Base-by-base conservation (phyloP, 2,329 filamentous ascomycete species). In the Endocalyx cinctus region DNA sequence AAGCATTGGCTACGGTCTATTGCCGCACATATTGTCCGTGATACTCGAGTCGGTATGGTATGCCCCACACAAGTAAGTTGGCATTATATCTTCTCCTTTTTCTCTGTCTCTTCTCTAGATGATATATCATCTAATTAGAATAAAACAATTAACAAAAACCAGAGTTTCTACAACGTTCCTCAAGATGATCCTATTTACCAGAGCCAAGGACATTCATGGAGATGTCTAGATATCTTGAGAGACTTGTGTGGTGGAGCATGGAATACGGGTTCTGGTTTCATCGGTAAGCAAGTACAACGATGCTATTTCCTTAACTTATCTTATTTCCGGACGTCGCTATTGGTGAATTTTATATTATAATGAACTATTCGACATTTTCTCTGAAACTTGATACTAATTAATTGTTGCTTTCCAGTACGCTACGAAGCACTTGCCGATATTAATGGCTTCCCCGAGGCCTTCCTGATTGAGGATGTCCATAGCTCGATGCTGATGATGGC, bases 401-500 rank as follows among this genome's bases (percentile, higher is more conserved):
- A n/a, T n/a, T n/a, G n/a, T n/a, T n/a, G n/a, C n/a, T n/a, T n/a
- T n/a, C n/a, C n/a, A n/a, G n/a, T n/a, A n/a, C n/a, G n/a, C n/a
- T n/a, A n/a, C n/a, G n/a, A n/a, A n/a, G 29, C 5, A 6, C 16
- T 32, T 11, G 15, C 25, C 7, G 29, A 23, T 19, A 32, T 23
- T 15, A 19, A 19, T 10, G 29, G 29, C 2, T 32, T 32, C 29
- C 29, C 29, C 10, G 22, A 17, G 4, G 17, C 18, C 25, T 23
- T 19, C n/a, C 3, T 23, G 10, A 4, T 20, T 14, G 29, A 32
- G 29, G 29, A 25, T 16, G 19, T 32, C 22, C 14, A 20, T 7
- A 32, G 29, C 18, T 32, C 29, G 10, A 15, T 31, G 29, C 4
- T 32, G 29, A 32, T 32, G 29, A 32, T 32, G 29, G 16, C 29